Percentiles rank a stretch among this genome's conserved stretches.
These are phyloP conservation scores for Pulveroboletus sp. DNA, from an alignment of 768 basidiomycete species.

Conservation along the genomic window DNA sequence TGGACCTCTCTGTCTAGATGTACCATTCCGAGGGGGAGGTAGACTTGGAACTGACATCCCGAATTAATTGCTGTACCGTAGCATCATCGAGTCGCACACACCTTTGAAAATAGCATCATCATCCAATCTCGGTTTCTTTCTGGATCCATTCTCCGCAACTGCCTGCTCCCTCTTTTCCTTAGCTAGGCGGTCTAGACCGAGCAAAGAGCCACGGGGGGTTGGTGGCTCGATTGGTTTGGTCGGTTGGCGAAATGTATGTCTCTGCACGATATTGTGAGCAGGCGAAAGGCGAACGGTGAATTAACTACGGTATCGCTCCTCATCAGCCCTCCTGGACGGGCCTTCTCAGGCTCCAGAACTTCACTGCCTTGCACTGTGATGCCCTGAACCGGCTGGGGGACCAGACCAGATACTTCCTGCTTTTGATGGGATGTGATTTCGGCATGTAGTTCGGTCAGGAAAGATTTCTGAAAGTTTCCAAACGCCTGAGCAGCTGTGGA, in stretches of 20 bases:
- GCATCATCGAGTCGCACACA: constrained; percentile 27
- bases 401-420: constrained; percentile 52
- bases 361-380: constrained; percentile 79
- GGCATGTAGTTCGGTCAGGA: constrained; percentile 72
- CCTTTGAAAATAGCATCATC: constrained; percentile 85
- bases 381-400: constrained; percentile 58
- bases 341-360: constrained; percentile 75
- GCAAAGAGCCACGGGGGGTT: constrained; percentile 71
- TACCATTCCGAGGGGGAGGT: constrained; percentile 53
- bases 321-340: constrained; percentile 75
- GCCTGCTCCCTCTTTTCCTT: constrained; percentile 77
- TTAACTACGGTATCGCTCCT: constrained; percentile 54
- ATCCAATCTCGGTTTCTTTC: constrained; percentile 63
- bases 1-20: constrained; percentile 69
- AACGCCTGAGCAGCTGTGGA: constrained; percentile 60
- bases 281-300: neutral
- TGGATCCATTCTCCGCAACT: constrained; percentile 38
- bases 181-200: constrained; percentile 87
- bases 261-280: constrained; percentile 37
- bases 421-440: constrained; percentile 72
- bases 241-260: constrained; percentile 78
- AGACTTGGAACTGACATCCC: constrained; percentile 64
- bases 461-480: constrained; percentile 80
- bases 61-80: neutral
- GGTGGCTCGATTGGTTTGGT: constrained; percentile 69